Percentiles rank a stretch among this genome's conserved stretches.
Conservation (phyloP, 1,139 yeast genomes). For the Diutina catenulata region DNA sequence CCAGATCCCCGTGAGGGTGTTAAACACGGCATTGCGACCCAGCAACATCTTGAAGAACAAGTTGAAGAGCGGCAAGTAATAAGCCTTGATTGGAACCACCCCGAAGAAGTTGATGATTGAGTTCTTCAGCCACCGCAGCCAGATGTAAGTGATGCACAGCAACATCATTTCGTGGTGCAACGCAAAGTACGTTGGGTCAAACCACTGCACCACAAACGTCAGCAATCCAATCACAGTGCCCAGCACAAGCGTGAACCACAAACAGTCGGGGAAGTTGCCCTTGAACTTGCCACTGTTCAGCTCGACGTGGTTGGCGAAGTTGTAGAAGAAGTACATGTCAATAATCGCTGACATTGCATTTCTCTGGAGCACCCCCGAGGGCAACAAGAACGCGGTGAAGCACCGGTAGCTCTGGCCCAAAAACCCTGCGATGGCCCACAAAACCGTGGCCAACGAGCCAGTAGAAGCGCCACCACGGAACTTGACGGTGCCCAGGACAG, state of each 20-base stretch:
- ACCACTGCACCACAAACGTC: not conserved
- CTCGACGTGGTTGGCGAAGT: conserved; percentile 46
- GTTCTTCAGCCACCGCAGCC: conserved; percentile 45
- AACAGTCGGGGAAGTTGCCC: conserved; percentile 42
- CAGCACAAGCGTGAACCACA: conserved; percentile 36
- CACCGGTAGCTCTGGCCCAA: conserved; percentile 21
- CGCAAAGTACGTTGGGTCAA: not conserved
- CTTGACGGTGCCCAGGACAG: conserved; percentile 1
- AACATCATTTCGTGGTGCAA: conserved; percentile 28
- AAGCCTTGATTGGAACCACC: conserved; percentile 45
- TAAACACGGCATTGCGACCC: conserved; percentile 28
- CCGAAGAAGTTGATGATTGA: conserved; percentile 40
- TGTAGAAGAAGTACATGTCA: conserved; percentile 46
- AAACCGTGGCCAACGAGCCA: conserved; percentile 6
- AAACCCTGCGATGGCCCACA: conserved; percentile 16
- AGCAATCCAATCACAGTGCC: not conserved
- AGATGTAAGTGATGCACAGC: conserved; percentile 45
- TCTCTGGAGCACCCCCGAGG: conserved; percentile 16
- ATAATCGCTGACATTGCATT: conserved; percentile 27
- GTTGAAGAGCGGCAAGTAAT: conserved; percentile 45
- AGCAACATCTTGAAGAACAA: conserved; percentile 35
- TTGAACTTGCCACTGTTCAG: conserved; percentile 34
- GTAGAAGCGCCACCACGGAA: not conserved
- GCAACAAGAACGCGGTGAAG: conserved; percentile 38
- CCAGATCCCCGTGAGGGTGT: conserved; percentile 35